Evolutionary conservation across 805 yeast genomes (phyloP), one percentile per base, ranked within the genome.

Genomic region (Kazachstania psychrophila): DNA sequence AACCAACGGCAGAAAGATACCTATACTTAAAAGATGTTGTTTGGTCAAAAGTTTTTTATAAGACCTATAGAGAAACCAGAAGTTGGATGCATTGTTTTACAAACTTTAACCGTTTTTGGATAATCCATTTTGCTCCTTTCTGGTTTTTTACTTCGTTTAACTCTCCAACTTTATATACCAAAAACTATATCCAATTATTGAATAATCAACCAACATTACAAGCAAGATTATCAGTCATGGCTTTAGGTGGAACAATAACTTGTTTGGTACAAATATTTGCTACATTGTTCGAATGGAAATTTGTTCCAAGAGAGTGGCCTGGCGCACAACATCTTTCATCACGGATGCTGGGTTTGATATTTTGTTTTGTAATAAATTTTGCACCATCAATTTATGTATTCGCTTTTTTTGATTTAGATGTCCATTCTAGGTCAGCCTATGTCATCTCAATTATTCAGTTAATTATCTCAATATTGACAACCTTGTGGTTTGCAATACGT

Each of bases 31-130:
- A 68, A 38, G 65, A 72, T 15, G 71, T 83, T 3, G 56, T 68
- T 1, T 86, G 96, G 96, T 49, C 62, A 2, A 70, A 68, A 39
- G 79, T 75, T 0, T 79, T 85, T 46, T 69, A 68, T 45, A 86
- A 86, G 58, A 84, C 95, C 1, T 86, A 77, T 54, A 69, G 63
- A 38, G 95, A 84, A 55, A 66, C 68, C 28, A 70, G 95, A 58
- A 71, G 79, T 11, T 84, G 94, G 94, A 61, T 73, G 40, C 95
- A 84, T 59, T 69, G 75, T 24, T 47, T 80, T 18, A 70, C 78
- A 17, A 82, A 84, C 54, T 84, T 84, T 59, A 80, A 79, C 56
- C 63, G 95, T 39, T 74, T 81, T 36, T 81, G 89, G 88, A 76
- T 80, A 37, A 72, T 83, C 34, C 95, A 84, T 51, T 63, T 77